Evolutionary conservation across 2,329 filamentous ascomycete genomes (phyloP).

Genomic region (Tolypocladium pustulatum): DNA sequence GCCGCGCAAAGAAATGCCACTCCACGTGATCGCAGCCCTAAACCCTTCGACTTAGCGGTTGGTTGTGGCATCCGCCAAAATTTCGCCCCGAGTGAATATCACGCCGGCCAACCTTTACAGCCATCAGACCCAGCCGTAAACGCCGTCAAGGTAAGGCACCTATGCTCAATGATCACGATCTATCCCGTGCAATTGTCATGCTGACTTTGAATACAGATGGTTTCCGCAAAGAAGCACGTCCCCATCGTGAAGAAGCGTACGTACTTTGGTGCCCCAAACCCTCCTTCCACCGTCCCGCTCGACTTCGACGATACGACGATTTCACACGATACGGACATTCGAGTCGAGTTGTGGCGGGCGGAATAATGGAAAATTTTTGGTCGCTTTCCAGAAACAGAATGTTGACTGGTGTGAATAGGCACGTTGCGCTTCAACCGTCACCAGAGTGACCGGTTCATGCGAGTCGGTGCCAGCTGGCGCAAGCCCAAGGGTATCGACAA

Average conservation of each 20-base stretch:
- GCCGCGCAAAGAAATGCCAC: not conserved
- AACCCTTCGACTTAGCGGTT: conserved; percentile 19
- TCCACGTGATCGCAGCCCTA: conserved; percentile 23
- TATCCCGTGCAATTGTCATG: conserved; percentile 5
- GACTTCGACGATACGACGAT: not conserved
- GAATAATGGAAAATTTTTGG: not conserved
- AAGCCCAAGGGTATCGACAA: conserved; percentile 99
- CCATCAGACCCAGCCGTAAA: conserved; percentile 23
- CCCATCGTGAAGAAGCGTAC: conserved; percentile 99
- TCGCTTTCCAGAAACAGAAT: conserved; percentile 8
- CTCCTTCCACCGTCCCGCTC: not conserved
- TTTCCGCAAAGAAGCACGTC: conserved; percentile 98
- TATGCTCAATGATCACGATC: not conserved
- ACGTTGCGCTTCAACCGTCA: conserved; percentile 94
- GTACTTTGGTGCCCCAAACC: conserved; percentile 30
- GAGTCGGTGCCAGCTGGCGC: conserved; percentile 85
- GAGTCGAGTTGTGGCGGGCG: not conserved
- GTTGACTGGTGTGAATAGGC: conserved; percentile 48
- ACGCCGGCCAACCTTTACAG: conserved; percentile 23
- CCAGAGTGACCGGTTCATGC: conserved; percentile 95
- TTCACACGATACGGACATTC: not conserved
- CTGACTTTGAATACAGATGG: conserved; percentile 58
- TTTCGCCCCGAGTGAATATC: conserved; percentile 23
- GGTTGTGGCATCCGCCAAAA: conserved; percentile 23
- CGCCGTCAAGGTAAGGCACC: conserved; percentile 29